A percentile compares a stretch with the other conserved stretches of the same genome.
These are phyloP conservation scores for Fonsecaea multimorphosa DNA, from an alignment of 2,329 filamentous ascomycete genomes.

Conservation along the genomic window DNA sequence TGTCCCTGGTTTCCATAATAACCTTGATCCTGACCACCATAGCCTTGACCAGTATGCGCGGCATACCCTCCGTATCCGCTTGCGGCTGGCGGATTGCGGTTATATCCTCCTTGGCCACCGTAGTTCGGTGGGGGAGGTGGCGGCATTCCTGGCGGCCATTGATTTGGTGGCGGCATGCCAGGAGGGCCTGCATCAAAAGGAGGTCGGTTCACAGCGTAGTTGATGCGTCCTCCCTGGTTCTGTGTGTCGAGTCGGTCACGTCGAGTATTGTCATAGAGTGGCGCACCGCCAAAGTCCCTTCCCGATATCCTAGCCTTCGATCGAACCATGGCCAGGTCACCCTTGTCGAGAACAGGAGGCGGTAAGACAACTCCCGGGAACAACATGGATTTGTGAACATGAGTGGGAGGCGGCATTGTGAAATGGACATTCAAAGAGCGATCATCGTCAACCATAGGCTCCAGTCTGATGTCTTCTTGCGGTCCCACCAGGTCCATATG, in stretches of 20 bases:
- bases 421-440: slow-evolving; percentile 88
- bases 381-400: slow-evolving; percentile 91
- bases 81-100: slow-evolving; percentile 19
- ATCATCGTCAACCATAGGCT: slow-evolving; percentile 77
- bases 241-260: slow-evolving; percentile 39
- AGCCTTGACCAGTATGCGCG: slow-evolving; percentile 40
- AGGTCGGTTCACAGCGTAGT: slow-evolving; percentile 54
- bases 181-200: slow-evolving; percentile 36
- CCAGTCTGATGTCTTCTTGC: slow-evolving; percentile 72
- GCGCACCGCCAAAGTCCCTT: slow-evolving; percentile 73
- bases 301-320: slow-evolving; percentile 69
- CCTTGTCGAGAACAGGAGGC: slow-evolving; percentile 71
- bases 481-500: slow-evolving; percentile 82
- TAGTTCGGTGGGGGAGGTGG: slow-evolving; percentile 39
- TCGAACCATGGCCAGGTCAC: slow-evolving; percentile 76
- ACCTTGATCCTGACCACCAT: slow-evolving; percentile 35
- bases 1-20: slow-evolving; percentile 38
- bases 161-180: slow-evolving; percentile 44
- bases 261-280: slow-evolving; percentile 58
- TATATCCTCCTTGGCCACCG: slow-evolving; percentile 41
- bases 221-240: slow-evolving; percentile 54
- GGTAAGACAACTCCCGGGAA: slow-evolving; percentile 80
- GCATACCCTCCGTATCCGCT: slow-evolving; percentile 35
- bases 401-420: slow-evolving; percentile 73
- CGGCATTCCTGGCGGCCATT: slow-evolving; percentile 1